Conservation (phyloP, 106 monocot genomes). For the Dendrobium huoshanense region DNA sequence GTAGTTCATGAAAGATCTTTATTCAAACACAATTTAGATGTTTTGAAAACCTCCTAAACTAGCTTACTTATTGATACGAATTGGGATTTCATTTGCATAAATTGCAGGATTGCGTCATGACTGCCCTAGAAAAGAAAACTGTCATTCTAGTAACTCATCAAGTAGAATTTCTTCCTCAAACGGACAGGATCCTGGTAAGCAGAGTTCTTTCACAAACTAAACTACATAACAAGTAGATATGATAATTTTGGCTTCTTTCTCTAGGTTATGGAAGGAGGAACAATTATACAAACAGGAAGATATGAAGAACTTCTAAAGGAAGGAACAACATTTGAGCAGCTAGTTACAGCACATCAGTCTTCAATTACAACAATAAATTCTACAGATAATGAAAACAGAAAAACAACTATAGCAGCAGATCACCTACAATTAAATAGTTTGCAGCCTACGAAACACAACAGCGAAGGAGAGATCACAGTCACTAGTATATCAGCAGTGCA, state of each 20-base stretch:
- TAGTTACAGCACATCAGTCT: slow-evolving; percentile 70
- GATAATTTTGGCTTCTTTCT: not conserved
- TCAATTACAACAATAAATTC: slow-evolving; percentile 45
- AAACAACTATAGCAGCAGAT: not conserved
- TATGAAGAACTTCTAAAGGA: slow-evolving; percentile 51
- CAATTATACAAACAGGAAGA: slow-evolving; percentile 56
- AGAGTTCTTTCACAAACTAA: not conserved
- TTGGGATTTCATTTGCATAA: too few relatives aligned
- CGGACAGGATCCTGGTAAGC: slow-evolving; percentile 72
- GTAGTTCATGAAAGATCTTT: too few relatives aligned
- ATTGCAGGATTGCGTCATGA: slow-evolving; percentile 59
- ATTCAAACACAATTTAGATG: too few relatives aligned
- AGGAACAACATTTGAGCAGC: slow-evolving; percentile 76
- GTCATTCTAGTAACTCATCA: slow-evolving; percentile 89
- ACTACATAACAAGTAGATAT: not conserved
- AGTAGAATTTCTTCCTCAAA: slow-evolving; percentile 68
- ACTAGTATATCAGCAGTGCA: slow-evolving; percentile 12
- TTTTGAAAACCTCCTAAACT: too few relatives aligned
- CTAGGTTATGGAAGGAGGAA: slow-evolving; percentile 75
- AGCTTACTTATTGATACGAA: too few relatives aligned
- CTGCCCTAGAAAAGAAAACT: slow-evolving; percentile 59
- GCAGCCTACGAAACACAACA: slow-evolving; percentile 18
- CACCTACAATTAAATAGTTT: not conserved
- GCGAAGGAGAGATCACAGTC: slow-evolving; percentile 32
- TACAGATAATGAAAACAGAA: slow-evolving; percentile 7